Base-by-base conservation (phyloP, 2,329 filamentous ascomycete genomes). In the Colletotrichum echinochloae region DNA sequence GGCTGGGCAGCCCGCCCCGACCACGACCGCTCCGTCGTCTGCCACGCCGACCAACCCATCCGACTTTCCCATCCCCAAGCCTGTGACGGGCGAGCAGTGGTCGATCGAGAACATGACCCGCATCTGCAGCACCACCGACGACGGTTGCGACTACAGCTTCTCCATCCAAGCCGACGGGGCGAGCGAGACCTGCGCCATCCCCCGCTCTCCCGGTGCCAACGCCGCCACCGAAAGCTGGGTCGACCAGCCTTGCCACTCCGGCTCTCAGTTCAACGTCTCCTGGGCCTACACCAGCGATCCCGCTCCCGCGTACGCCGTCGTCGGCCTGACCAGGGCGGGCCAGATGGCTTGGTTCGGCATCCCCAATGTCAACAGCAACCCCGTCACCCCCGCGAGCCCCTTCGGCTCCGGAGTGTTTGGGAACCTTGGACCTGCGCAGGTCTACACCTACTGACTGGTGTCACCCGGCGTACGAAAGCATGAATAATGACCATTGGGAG, bases 81-180 rank as follows among this genome's bases (percentile, higher is more conserved):
- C 64, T 6, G 51, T 70, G 1, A 28, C 52, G 41, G 63, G 64
- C 63, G 57, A 67, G 57, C 39, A n/a, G 28, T 70, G 67, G 67
- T 59, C 64, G 8, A 59, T 70, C 52, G 59, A 59, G 64, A 64
- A 67, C 37, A 3, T 70, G 64, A 59, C 30, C 12, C 67, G 67
- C 30, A 62, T 67, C 64, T 70, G 67, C 52, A 44, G 30, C 52
- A 28, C 30, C 28, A 37, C 28, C 23, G 54, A 63, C 64, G 41
- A 59, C 4, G 57, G 64, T 12, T 70, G 67, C 57, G 67, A 67
- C 57, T 70, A 70, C 67, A 67, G 62, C 64, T 70, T 70, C 51
- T 60, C 48, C 23, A 61, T 70, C 30, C 52, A 70, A 44, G 64
- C 63, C 16, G 64, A 59, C 37, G 67, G 64, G 11, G 16, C 52